Percentiles rank a stretch among this genome's conserved stretches.
Conservation (phyloP, 2,329 filamentous ascomycete genomes). For the Penicillium sp. region DNA sequence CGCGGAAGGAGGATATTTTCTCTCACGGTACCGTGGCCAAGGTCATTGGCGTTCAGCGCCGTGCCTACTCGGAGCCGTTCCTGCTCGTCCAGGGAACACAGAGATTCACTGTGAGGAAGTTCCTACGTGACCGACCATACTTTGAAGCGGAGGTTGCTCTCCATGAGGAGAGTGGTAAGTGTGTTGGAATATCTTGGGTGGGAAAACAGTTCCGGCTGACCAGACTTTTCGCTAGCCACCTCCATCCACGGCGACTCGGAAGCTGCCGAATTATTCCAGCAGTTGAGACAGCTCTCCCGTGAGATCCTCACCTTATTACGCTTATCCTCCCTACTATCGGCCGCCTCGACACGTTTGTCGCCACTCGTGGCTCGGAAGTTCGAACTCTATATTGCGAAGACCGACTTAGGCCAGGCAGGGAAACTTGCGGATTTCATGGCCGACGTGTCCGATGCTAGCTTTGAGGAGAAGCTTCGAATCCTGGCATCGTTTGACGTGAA, state of each 20-base stretch:
- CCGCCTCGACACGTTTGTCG: conserved; percentile 68
- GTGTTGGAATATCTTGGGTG: not conserved
- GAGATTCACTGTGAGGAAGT: conserved; percentile 72
- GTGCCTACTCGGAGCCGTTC: conserved; percentile 73
- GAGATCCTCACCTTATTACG: conserved; percentile 84
- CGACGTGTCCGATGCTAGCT: conserved; percentile 81
- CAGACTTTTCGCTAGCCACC: conserved; percentile 25
- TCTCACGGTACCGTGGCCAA: conserved; percentile 78
- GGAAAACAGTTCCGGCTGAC: conserved; percentile 4
- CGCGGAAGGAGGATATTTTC: conserved; percentile 73
- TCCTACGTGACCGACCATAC: conserved; percentile 77
- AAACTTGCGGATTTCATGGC: conserved; percentile 94
- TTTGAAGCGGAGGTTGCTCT: conserved; percentile 79
- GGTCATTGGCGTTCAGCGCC: conserved; percentile 75
- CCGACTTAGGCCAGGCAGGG: conserved; percentile 79
- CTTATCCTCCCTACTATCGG: conserved; percentile 79
- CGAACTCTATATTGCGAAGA: conserved; percentile 82
- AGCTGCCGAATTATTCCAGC: conserved; percentile 70
- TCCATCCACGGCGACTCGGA: conserved; percentile 59
- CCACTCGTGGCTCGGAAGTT: conserved; percentile 83
- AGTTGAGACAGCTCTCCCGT: conserved; percentile 79
- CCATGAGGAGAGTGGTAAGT: conserved; percentile 68
- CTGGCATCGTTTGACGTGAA: conserved; percentile 79
- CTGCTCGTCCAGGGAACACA: conserved; percentile 83
- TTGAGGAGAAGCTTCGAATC: conserved; percentile 88